These are phyloP conservation scores for Talaromyces trachyspermus DNA, from an alignment of 495 filamentous ascomycete genomes.

Conservation along the genomic window DNA sequence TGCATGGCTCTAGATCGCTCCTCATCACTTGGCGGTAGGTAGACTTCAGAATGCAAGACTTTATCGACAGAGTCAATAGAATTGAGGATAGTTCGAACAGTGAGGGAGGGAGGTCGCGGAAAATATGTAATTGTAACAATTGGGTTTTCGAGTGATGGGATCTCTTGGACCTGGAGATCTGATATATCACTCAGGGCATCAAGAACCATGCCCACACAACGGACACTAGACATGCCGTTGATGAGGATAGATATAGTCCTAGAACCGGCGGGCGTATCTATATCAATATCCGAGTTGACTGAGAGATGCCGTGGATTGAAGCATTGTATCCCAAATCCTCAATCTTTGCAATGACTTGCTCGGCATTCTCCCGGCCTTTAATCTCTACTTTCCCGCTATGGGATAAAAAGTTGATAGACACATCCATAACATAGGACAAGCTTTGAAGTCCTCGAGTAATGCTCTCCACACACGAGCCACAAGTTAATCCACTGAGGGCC, in stretches of 20 bases:
- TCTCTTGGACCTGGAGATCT: slow-evolving; percentile 57
- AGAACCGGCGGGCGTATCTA: neutral
- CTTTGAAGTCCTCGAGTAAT: slow-evolving; percentile 59
- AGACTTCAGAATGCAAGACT: slow-evolving; percentile 59
- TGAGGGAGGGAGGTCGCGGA: slow-evolving; percentile 61
- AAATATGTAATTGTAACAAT: slow-evolving; percentile 65
- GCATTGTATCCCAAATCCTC: slow-evolving; percentile 78
- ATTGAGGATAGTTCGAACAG: slow-evolving; percentile 64
- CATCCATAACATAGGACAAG: slow-evolving; percentile 54
- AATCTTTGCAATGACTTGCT: slow-evolving; percentile 58
- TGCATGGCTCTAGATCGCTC: slow-evolving; percentile 73
- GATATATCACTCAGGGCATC: slow-evolving; percentile 52
- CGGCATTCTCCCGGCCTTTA: slow-evolving; percentile 39
- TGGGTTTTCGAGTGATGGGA: slow-evolving; percentile 52
- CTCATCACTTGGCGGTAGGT: slow-evolving; percentile 78
- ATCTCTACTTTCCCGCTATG: slow-evolving; percentile 67
- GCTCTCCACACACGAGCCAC: slow-evolving; percentile 60
- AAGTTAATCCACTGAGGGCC: slow-evolving; percentile 79
- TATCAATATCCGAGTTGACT: slow-evolving; percentile 60
- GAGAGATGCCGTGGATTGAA: slow-evolving; percentile 69
- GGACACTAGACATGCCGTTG: slow-evolving; percentile 76
- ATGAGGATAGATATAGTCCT: slow-evolving; percentile 44
- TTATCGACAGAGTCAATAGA: slow-evolving; percentile 58
- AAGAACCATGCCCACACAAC: slow-evolving; percentile 61
- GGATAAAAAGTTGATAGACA: slow-evolving; percentile 62